Evolutionary conservation across 441 rosid species (phyloP).

Genomic region (Pelargonium hybrid): DNA sequence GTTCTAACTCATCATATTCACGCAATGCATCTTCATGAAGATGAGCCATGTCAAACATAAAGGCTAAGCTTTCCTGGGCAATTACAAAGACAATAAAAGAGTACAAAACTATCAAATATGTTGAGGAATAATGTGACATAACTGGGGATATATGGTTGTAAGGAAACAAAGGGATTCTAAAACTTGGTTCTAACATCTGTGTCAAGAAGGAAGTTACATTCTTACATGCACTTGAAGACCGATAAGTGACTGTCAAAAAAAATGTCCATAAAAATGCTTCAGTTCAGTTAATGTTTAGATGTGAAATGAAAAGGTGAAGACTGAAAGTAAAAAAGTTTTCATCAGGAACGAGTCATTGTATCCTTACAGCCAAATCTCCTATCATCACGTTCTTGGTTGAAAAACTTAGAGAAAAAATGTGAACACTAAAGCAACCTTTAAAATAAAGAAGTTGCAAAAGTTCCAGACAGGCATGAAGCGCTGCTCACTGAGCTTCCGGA

Average conservation of each 20-base stretch:
- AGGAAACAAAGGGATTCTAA: slow-evolving; percentile 18
- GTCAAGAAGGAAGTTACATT: slow-evolving; percentile 6
- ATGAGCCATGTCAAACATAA: slow-evolving; percentile 96
- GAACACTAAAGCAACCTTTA: slow-evolving; percentile 54
- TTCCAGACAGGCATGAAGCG: slow-evolving; percentile 93
- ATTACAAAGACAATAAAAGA: slow-evolving; percentile 15
- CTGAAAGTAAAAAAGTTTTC: neutral
- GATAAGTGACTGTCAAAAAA: neutral
- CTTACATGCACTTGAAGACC: neutral
- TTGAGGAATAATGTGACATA: slow-evolving; percentile 13
- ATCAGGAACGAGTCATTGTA: slow-evolving; percentile 8
- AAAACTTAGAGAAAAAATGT: slow-evolving; percentile 15
- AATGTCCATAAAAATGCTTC: slow-evolving; percentile 7
- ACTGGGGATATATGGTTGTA: slow-evolving; percentile 11
- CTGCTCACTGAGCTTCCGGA: slow-evolving; percentile 93
- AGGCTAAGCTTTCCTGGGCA: slow-evolving; percentile 95
- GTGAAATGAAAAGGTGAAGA: slow-evolving; percentile 9
- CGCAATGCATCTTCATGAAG: slow-evolving; percentile 94
- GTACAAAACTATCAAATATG: slow-evolving; percentile 11
- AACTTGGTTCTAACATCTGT: slow-evolving; percentile 5
- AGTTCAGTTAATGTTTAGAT: slow-evolving; percentile 9
- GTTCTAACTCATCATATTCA: slow-evolving; percentile 94
- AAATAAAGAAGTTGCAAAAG: slow-evolving; percentile 92
- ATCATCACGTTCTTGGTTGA: slow-evolving; percentile 15
- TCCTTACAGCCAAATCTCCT: slow-evolving; percentile 17